These are phyloP conservation scores for Prunus yedoensis DNA, from an alignment of 331 rosid species.

Conservation along the genomic window DNA sequence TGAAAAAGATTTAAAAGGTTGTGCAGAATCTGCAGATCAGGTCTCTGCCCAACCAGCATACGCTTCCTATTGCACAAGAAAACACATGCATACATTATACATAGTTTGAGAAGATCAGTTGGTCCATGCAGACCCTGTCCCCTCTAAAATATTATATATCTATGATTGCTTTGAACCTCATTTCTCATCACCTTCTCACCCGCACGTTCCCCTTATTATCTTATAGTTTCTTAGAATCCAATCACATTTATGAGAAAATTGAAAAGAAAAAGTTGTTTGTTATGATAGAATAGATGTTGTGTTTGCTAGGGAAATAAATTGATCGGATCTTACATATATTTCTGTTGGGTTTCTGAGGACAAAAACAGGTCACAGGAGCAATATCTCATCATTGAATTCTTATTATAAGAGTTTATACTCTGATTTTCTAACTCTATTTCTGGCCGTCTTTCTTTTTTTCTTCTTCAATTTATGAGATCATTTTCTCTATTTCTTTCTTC, in stretches of 20 bases:
- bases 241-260: neutral
- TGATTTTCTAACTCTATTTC: neutral
- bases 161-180: neutral
- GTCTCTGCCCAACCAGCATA: neutral
- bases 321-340: neutral
- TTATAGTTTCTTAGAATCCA: neutral
- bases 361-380: neutral
- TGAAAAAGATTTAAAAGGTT: neutral
- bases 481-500: too few relatives aligned
- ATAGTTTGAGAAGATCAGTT: neutral
- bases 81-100: neutral
- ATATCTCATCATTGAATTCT: too few relatives aligned
- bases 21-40: conserved; percentile 1
- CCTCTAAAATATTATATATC: neutral
- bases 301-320: neutral
- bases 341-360: neutral
- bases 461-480: too few relatives aligned
- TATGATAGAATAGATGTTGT: too few relatives aligned
- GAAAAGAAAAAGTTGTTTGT: neutral
- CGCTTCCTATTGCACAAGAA: too few relatives aligned
- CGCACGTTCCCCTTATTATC: conserved; percentile 1
- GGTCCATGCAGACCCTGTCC: neutral
- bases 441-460: too few relatives aligned
- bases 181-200: conserved; percentile 13
- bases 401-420: too few relatives aligned